phyloP scores from a whole-genome alignment of 1,284 basidiomycete genomes.

The Ustilago esculenta region DNA sequence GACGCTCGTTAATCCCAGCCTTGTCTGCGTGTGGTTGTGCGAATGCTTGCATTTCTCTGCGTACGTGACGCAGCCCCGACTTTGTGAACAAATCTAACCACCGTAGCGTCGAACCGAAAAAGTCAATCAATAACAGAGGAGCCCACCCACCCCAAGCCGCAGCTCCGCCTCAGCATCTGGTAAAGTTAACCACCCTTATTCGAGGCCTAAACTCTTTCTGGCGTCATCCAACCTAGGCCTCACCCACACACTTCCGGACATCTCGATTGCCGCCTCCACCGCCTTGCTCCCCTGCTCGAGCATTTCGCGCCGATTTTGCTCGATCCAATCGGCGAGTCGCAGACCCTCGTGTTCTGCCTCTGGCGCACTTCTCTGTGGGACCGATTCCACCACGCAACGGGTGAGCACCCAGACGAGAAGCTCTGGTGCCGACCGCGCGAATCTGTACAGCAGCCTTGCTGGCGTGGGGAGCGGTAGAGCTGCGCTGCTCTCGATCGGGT shows the following conservation, averaged over 20 bases:
- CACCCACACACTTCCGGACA: slow-evolving; percentile 62
- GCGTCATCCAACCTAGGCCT: slow-evolving; percentile 61
- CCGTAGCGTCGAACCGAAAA: too few species aligned
- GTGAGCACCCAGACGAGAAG: slow-evolving; percentile 54
- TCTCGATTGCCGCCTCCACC: slow-evolving; percentile 53
- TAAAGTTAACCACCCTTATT: too few species aligned
- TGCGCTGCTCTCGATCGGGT: background rate
- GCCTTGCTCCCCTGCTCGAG: slow-evolving; percentile 33
- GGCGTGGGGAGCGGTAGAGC: slow-evolving; percentile 28
- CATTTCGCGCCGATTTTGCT: slow-evolving; percentile 13
- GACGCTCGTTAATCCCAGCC: too few species aligned
- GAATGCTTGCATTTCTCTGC: too few species aligned
- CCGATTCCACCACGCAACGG: slow-evolving; percentile 46
- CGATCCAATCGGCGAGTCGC: slow-evolving; percentile 46
- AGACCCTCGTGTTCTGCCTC: slow-evolving; percentile 54
- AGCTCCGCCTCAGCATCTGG: too few species aligned
- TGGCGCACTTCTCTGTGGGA: slow-evolving; percentile 38
- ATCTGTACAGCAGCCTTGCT: slow-evolving; percentile 51
- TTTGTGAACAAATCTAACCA: too few species aligned
- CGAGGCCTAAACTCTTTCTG: slow-evolving; percentile 32
- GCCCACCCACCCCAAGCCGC: too few species aligned
- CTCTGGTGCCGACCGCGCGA: slow-evolving; percentile 50
- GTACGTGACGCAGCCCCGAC: too few species aligned
- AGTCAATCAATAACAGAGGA: too few species aligned
- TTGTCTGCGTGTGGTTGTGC: too few species aligned